Percentiles rank a stretch among this genome's conserved stretches.
These are phyloP conservation scores for Symbiodinium pilosum DNA, from an alignment of 73 alveolate species.

Conservation along the genomic window DNA sequence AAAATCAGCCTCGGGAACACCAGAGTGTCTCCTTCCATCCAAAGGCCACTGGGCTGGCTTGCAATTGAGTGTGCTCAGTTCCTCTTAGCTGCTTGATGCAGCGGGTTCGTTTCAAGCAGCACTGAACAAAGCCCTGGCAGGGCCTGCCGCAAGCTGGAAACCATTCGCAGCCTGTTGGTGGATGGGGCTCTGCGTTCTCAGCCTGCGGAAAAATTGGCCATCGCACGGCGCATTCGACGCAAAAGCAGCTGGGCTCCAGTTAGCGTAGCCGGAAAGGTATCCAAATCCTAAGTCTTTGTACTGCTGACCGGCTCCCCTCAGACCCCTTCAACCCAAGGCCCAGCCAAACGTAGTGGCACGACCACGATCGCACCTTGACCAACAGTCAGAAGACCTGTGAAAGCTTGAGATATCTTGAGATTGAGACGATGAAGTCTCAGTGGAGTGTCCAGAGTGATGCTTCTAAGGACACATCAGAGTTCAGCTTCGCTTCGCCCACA, in stretches of 20 bases:
- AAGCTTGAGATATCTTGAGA: too few species aligned
- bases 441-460: too few species aligned
- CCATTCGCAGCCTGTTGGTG: conserved; percentile 61
- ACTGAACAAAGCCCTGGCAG: neutral
- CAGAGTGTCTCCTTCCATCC: conserved; percentile 36
- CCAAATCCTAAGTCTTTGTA: too few species aligned
- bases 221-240: conserved; percentile 3
- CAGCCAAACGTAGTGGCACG: conserved; percentile 11
- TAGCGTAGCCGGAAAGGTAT: too few species aligned
- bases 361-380: conserved; percentile 1
- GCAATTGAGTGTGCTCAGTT: neutral
- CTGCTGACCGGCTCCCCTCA: too few species aligned
- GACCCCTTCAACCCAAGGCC: neutral
- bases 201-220: neutral
- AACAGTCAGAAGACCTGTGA: neutral
- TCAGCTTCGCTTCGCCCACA: neutral
- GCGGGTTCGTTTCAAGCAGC: neutral
- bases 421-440: too few species aligned
- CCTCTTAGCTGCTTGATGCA: neutral
- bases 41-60: conserved; percentile 12
- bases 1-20: conserved; percentile 44
- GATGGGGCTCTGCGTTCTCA: neutral
- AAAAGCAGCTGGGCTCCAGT: neutral
- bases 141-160: conserved; percentile 79
- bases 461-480: neutral